Evolutionary conservation across 2,329 filamentous ascomycete genomes (phyloP).

Genomic region (Dothistroma pini): DNA sequence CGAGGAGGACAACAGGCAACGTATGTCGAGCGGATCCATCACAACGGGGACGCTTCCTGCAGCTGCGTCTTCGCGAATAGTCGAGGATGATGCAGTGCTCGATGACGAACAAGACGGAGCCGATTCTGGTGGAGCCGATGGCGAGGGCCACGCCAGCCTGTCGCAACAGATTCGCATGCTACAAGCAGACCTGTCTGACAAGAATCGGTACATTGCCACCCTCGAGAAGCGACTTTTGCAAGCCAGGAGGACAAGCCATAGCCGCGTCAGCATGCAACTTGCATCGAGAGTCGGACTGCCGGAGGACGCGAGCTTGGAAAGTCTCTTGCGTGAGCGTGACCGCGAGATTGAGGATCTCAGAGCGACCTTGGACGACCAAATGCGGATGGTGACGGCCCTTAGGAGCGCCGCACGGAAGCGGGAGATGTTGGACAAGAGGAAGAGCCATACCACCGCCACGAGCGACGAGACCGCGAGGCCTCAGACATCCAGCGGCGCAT

Average conservation of each 20-base stretch:
- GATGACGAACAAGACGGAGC: conserved; percentile 48
- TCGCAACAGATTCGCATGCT: conserved; percentile 85
- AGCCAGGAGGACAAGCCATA: conserved; percentile 84
- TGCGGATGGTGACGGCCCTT: conserved; percentile 84
- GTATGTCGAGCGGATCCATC: conserved; percentile 32
- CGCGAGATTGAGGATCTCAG: conserved; percentile 88
- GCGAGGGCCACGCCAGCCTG: conserved; percentile 81
- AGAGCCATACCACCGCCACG: conserved; percentile 22
- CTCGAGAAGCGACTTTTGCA: conserved; percentile 89
- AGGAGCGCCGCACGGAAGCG: conserved; percentile 80
- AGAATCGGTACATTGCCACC: conserved; percentile 93
- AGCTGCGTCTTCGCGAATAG: conserved; percentile 29
- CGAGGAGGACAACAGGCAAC: conserved; percentile 26
- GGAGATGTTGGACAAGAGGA: conserved; percentile 52
- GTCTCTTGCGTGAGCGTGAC: conserved; percentile 81
- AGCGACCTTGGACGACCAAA: conserved; percentile 86
- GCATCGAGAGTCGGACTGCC: conserved; percentile 37
- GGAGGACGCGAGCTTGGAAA: conserved; percentile 64
- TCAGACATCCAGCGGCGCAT: conserved; percentile 14
- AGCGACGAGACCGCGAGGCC: conserved; percentile 18
- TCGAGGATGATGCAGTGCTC: conserved; percentile 33
- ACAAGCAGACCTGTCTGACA: conserved; percentile 92
- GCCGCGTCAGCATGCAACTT: conserved; percentile 75
- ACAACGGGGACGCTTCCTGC: conserved; percentile 31
- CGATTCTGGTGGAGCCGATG: conserved; percentile 60